Conservation (phyloP, 805 yeast species). For the Pichia rugopelliculosa region DNA sequence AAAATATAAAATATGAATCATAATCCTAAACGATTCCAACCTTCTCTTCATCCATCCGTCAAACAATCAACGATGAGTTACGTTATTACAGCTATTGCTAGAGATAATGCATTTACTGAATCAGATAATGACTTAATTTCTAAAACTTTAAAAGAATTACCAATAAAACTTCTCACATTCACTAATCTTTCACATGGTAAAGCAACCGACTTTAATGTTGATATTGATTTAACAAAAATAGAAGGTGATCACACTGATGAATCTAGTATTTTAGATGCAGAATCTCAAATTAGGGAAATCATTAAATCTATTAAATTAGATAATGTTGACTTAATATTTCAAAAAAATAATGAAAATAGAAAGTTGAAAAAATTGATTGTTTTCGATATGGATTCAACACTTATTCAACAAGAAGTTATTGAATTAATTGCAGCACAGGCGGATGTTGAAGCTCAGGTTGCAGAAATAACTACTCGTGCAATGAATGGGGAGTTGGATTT, state of each 20-base stretch:
- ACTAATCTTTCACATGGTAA: constrained; percentile 27
- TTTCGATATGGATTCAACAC: constrained; percentile 97
- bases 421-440: constrained; percentile 94
- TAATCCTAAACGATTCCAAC: neutral
- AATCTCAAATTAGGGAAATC: constrained; percentile 8
- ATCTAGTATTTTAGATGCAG: constrained; percentile 15
- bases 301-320: constrained; percentile 18
- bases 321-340: constrained; percentile 38
- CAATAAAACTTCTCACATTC: constrained; percentile 25
- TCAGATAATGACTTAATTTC: constrained; percentile 19
- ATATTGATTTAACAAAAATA: constrained; percentile 17
- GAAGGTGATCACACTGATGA: constrained; percentile 4
- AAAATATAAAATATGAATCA: too few relatives aligned
- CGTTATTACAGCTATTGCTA: constrained; percentile 27
- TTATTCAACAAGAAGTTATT: constrained; percentile 93
- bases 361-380: constrained; percentile 55
- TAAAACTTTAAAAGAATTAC: constrained; percentile 22
- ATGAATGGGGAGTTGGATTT: constrained; percentile 97
- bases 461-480: constrained; percentile 83
- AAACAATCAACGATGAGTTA: constrained; percentile 17
- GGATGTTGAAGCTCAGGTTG: constrained; percentile 79
- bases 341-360: constrained; percentile 27
- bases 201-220: constrained; percentile 33
- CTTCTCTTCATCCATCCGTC: neutral
- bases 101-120: constrained; percentile 16